phyloP scores from a whole-genome alignment of 2,329 filamentous ascomycete genomes.

The Exutisphaerella laricina region DNA sequence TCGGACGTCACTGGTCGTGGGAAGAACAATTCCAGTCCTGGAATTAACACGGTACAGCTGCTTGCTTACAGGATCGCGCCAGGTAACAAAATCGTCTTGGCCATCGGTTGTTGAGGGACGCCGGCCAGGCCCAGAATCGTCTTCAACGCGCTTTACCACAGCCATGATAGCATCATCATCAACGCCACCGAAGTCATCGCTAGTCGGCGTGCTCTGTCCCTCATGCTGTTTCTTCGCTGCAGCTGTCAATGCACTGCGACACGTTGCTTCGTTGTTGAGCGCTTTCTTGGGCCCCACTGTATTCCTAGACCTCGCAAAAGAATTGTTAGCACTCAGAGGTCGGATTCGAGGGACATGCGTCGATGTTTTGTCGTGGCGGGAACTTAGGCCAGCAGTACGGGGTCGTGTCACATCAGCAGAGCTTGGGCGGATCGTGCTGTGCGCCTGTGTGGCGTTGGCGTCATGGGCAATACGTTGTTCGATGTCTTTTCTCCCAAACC shows the following conservation, averaged over 20 bases:
- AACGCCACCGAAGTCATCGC: conserved; percentile 28
- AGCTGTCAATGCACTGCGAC: not conserved
- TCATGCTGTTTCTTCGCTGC: not conserved
- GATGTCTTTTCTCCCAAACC: not conserved
- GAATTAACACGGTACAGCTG: conserved; percentile 48
- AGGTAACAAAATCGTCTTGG: conserved; percentile 43
- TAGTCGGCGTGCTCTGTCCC: conserved; percentile 8
- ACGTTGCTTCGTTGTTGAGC: not conserved
- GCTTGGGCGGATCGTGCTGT: not conserved
- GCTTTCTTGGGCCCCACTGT: not conserved
- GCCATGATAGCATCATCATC: conserved; percentile 21
- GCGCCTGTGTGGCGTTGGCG: no score
- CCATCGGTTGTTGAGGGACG: no score
- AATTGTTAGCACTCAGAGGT: not conserved
- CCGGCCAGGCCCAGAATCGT: no score
- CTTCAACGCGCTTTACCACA: conserved; percentile 7
- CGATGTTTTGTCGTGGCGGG: not conserved
- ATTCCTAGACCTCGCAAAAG: no score
- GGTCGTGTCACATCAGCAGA: not conserved
- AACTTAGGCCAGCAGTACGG: not conserved
- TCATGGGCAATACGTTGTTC: not conserved
- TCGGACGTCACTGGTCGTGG: not conserved
- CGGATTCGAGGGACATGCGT: no score
- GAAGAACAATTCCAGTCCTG: conserved; percentile 47
- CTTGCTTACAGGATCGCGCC: conserved; percentile 58